Evolutionary conservation across 305 asterid genomes (phyloP).

Genomic region (Andrographis paniculata): DNA sequence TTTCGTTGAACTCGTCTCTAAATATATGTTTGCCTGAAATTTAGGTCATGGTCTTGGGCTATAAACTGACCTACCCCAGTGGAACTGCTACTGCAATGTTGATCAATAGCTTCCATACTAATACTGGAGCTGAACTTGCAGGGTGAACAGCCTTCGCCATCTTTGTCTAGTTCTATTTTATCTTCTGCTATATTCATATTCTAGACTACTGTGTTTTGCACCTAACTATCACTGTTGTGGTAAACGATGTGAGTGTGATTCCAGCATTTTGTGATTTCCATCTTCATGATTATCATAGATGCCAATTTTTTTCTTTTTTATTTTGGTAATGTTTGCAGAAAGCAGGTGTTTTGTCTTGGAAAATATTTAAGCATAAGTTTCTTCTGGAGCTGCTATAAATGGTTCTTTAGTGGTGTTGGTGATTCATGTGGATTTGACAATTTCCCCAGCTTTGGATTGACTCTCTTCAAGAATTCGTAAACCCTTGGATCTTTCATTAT

Average conservation of each 20-base stretch:
- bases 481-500: constrained; percentile 2
- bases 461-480: constrained; percentile 77
- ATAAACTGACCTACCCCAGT: constrained; percentile 84
- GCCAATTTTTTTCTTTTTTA: constrained; percentile 2
- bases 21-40: constrained; percentile 10
- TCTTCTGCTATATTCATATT: background rate
- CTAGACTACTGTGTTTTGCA: too few relatives aligned
- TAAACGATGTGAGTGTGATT: too few relatives aligned
- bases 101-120: constrained; percentile 93
- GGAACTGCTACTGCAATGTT: constrained; percentile 99
- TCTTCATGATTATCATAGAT: constrained; percentile 3
- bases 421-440: constrained; percentile 96
- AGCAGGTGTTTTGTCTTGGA: constrained; percentile 81
- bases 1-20: background rate
- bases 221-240: too few relatives aligned
- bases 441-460: constrained; percentile 79
- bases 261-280: too few relatives aligned
- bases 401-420: constrained; percentile 96
- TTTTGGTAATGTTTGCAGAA: constrained; percentile 34
- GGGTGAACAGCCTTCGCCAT: constrained; percentile 28
- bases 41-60: constrained; percentile 89
- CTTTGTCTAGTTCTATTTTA: background rate
- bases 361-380: constrained; percentile 90
- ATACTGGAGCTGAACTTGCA: constrained; percentile 95
- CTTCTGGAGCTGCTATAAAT: constrained; percentile 89